A percentile compares a stretch with the other conserved stretches of the same genome.
These are phyloP conservation scores for Ophiostoma himal-ulmi DNA, from an alignment of 2,329 filamentous ascomycete species.

Conservation along the genomic window DNA sequence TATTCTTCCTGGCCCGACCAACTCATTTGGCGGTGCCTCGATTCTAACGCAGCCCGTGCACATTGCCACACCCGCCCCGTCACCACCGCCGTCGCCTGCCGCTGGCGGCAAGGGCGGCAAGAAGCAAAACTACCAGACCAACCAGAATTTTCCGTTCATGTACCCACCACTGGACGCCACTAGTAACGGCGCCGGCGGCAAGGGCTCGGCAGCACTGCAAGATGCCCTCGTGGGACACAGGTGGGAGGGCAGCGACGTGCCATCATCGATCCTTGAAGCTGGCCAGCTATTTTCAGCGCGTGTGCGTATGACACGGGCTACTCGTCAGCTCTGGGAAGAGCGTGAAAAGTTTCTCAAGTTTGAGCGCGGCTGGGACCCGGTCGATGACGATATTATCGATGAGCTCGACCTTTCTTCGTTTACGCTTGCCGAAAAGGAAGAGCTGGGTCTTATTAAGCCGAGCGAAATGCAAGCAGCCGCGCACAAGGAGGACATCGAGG, in stretches of 20 bases:
- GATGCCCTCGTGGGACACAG: conserved; percentile 72
- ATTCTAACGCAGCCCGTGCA: conserved; percentile 95
- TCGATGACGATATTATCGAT: conserved; percentile 38
- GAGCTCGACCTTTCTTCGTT: conserved; percentile 37
- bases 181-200: conserved; percentile 86
- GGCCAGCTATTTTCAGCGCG: conserved; percentile 85
- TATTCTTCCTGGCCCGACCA: conserved; percentile 52
- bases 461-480: conserved; percentile 26
- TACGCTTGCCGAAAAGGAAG: conserved; percentile 41
- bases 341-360: conserved; percentile 86
- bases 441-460: conserved; percentile 42
- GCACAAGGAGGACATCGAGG: conserved; percentile 26
- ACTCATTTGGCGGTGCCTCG: conserved; percentile 58
- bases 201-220: conserved; percentile 74
- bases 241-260: conserved; percentile 93
- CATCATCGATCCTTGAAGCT: conserved; percentile 89
- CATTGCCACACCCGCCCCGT: conserved; percentile 96
- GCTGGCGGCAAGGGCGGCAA: conserved; percentile 89
- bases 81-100: conserved; percentile 82
- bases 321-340: conserved; percentile 91
- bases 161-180: conserved; percentile 87
- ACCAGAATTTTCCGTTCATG: conserved; percentile 96
- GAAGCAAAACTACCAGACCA: conserved; percentile 99
- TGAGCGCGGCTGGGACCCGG: conserved; percentile 76
- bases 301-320: conserved; percentile 85